Evolutionary conservation across 768 basidiomycete species (phyloP).

Genomic region (Auriscalpium vulgare): DNA sequence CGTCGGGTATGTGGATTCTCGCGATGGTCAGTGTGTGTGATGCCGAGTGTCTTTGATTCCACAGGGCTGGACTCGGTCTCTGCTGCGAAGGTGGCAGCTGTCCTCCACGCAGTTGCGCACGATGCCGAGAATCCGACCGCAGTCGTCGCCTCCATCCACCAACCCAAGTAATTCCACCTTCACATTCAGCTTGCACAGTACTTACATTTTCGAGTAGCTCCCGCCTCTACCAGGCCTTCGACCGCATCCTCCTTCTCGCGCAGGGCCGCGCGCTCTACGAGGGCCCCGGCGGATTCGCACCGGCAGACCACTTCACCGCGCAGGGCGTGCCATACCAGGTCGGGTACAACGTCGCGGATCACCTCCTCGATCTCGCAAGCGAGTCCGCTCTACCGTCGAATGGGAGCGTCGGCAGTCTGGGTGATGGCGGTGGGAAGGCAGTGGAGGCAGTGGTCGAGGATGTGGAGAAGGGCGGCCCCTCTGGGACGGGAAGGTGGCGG

Average conservation of each 20-base stretch:
- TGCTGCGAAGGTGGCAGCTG: constrained; percentile 32
- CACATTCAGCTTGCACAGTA: constrained; percentile 36
- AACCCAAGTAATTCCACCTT: constrained; percentile 32
- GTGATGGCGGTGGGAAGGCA: not conserved
- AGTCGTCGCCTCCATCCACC: constrained; percentile 60
- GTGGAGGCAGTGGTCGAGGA: not conserved
- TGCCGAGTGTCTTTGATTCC: constrained; percentile 34
- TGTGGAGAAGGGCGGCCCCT: constrained; percentile 1
- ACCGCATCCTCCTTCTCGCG: constrained; percentile 48
- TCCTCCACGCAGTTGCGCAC: constrained; percentile 55
- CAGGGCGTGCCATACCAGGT: constrained; percentile 45
- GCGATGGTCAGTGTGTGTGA: not conserved
- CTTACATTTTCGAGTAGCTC: constrained; percentile 75
- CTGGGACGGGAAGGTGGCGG: not conserved
- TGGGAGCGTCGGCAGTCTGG: constrained; percentile 2
- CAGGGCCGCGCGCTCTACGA: constrained; percentile 40
- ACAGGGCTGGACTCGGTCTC: constrained; percentile 25
- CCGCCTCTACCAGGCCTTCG: constrained; percentile 54
- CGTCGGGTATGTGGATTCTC: constrained; percentile 52
- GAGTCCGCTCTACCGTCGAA: constrained; percentile 45
- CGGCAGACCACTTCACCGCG: constrained; percentile 55
- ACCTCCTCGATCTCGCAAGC: constrained; percentile 82
- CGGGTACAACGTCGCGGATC: constrained; percentile 91
- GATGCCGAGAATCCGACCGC: constrained; percentile 59
- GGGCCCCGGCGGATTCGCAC: constrained; percentile 54